Base-by-base conservation (phyloP, 176 grass and related monocot species). In the Musa troglodytarum region DNA sequence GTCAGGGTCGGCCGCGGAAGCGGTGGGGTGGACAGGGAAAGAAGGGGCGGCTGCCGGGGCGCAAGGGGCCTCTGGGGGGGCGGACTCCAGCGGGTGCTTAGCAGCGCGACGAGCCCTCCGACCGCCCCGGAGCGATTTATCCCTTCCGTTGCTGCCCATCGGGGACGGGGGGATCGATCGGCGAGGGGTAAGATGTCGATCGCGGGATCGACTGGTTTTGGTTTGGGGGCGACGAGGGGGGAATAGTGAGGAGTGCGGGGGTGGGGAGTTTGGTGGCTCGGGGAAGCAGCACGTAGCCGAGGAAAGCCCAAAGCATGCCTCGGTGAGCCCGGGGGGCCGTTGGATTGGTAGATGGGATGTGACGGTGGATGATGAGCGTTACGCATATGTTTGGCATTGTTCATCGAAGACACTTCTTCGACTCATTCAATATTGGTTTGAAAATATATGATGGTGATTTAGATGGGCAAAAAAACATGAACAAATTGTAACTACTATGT, bases 51-150 rank as follows among this genome's bases (percentile, higher is more conserved):
- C 52, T 5, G 10, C 26, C 4, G 77, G 6, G 19, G 77, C 22
- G 29, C 24, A 51, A 13, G 76, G 3, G 50, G 51, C 1, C 34
- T 3, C 29, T 8, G 68, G 1, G 22, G 71, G 21, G 5, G 52
- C 10, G n/a, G 71, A 23, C 20, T 73, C 71, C 50, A 43, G 71
- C 21, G 52, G 71, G 71, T 73, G 50, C 50, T 54, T 53, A 6
- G 21, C 50, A 9, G 51, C 50, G 71, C 71, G 71, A 23, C 71
- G 71, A 10, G 72, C 52, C 72, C 56, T 74, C 21, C 72, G 72
- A 12, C 21, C 52, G 12, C 72, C 72, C 10, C 72, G 72, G 72
- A 74, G 20, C 11, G 72, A 56, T 56, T 56, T 74, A 22, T 74
- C 53, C 17, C 72, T 54, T 6, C 52, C 11, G 24, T 74, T 74